phyloP scores from a whole-genome alignment of 2,329 filamentous ascomycete genomes.

The Emericellopsis atlantica region DNA sequence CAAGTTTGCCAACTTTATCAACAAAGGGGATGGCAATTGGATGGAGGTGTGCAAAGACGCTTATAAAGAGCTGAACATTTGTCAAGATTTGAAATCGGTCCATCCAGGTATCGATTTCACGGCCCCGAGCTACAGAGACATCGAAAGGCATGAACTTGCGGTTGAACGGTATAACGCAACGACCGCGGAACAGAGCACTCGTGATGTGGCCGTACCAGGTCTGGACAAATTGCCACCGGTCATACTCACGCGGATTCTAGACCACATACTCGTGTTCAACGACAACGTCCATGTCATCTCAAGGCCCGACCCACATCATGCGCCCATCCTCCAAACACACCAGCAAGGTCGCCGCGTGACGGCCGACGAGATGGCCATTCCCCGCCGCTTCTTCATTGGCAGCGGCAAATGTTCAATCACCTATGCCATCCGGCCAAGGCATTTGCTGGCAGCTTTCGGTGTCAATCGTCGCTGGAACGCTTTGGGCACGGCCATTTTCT shows the following conservation, averaged over 20 bases:
- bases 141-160: not conserved
- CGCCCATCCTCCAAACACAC: slow-evolving; percentile 5
- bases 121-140: not conserved
- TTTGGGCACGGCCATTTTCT: slow-evolving; percentile 29
- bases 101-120: not conserved
- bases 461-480: slow-evolving; percentile 27
- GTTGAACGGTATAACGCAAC: not conserved
- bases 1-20: too few relatives aligned
- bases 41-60: too few relatives aligned
- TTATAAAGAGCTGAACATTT: too few relatives aligned
- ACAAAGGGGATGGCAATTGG: too few relatives aligned
- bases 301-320: slow-evolving; percentile 22
- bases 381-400: slow-evolving; percentile 26
- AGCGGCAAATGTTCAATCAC: slow-evolving; percentile 16
- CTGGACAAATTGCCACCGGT: slow-evolving; percentile 10
- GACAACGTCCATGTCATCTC: slow-evolving; percentile 29
- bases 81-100: not conserved
- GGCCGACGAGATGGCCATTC: not conserved
- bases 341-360: too few relatives aligned
- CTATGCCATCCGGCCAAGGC: slow-evolving; percentile 17
- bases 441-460: slow-evolving; percentile 21
- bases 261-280: slow-evolving; percentile 18
- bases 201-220: not conserved
- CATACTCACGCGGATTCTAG: slow-evolving; percentile 22
- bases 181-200: not conserved